Base-by-base conservation (phyloP, 73 alveolate genomes). In the Paramecium biaurelia region DNA sequence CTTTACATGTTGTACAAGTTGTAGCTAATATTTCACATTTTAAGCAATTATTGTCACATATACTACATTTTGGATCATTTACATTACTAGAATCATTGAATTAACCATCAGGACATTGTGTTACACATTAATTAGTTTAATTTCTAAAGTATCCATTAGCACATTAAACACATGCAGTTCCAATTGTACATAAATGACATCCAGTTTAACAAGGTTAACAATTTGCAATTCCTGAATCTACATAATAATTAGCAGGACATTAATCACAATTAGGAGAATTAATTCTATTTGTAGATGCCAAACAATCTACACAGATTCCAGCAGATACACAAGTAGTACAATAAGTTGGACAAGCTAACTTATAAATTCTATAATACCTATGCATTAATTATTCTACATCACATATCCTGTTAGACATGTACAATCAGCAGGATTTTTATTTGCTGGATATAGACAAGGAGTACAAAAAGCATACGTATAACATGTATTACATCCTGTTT, bases 231-330 rank as follows among this genome's bases (percentile, higher is more conserved):
- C 45, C 45, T 11, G 84, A 4, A 32, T 32, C 45, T 14, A 63
- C 9, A 26, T 63, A 63, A 63, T 63, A 63, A 30, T 63, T 26
- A 11, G 12, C 11, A 10, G 84, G 84, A 14, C 84, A 63, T 30
- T 26, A n/a, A 63, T 63, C 45, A 63, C 84, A 63, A 63, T 1
- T 63, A 23, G 84, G 84, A 63, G 84, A 32, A 63, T 63, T 63
- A 10, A 63, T 63, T 63, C 84, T 63, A 15, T 30, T 26, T 11
- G 84, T 63, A 1, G 84, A 20, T 63, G 26, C 47, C 9, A 23
- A 26, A 26, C 84, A 63, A 63, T 32, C 45, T 30, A 30, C 84
- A 63, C 84, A 63, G 9, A 32, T 49, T 12, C 49, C 84, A 63
- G 84, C 84, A 12, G 45, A 1, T 0, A 32, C 45, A 14, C 84